Evolutionary conservation across 352 stramenopile species (phyloP).

Genomic region (Globisporangium nodosum): DNA sequence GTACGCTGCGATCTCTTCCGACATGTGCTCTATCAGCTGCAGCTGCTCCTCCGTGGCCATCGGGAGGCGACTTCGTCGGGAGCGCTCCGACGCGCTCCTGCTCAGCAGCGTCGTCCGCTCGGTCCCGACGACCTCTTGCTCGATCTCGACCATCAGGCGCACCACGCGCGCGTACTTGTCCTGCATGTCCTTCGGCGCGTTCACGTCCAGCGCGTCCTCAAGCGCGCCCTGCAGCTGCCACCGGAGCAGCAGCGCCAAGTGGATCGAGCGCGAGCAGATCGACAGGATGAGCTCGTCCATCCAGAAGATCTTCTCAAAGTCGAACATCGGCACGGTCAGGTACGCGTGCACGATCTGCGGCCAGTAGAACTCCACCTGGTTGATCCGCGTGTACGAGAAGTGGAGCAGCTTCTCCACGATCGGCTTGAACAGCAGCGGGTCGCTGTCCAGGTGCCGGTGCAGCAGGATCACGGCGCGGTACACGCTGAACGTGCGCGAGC

Average conservation of each 20-base stretch:
- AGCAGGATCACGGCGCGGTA: slow-evolving; percentile 83
- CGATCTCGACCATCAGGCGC: slow-evolving; percentile 81
- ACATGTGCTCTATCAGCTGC: slow-evolving; percentile 73
- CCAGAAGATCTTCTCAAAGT: slow-evolving; percentile 90
- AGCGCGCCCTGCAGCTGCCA: slow-evolving; percentile 86
- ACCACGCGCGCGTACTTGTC: slow-evolving; percentile 84
- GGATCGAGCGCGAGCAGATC: slow-evolving; percentile 83
- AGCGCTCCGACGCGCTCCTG: slow-evolving; percentile 32
- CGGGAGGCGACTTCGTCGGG: slow-evolving; percentile 61
- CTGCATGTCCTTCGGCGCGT: slow-evolving; percentile 77
- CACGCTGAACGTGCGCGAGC: slow-evolving; percentile 68
- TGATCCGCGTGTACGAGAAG: slow-evolving; percentile 86
- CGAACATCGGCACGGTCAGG: slow-evolving; percentile 83
- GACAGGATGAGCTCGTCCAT: slow-evolving; percentile 86
- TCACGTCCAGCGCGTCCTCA: slow-evolving; percentile 76
- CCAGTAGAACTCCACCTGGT: slow-evolving; percentile 91
- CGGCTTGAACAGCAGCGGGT: slow-evolving; percentile 82
- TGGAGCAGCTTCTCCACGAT: slow-evolving; percentile 81
- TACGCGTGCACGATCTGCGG: slow-evolving; percentile 88
- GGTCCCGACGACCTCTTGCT: slow-evolving; percentile 74
- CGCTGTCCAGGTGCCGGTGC: slow-evolving; percentile 80
- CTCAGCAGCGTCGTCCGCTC: slow-evolving; percentile 62
- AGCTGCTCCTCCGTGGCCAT: slow-evolving; percentile 80
- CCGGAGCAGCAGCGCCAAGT: slow-evolving; percentile 74
- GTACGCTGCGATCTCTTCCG: slow-evolving; percentile 69